These are phyloP conservation scores for Lachancea fermentati DNA, from an alignment of 805 yeast species.

Conservation along the genomic window DNA sequence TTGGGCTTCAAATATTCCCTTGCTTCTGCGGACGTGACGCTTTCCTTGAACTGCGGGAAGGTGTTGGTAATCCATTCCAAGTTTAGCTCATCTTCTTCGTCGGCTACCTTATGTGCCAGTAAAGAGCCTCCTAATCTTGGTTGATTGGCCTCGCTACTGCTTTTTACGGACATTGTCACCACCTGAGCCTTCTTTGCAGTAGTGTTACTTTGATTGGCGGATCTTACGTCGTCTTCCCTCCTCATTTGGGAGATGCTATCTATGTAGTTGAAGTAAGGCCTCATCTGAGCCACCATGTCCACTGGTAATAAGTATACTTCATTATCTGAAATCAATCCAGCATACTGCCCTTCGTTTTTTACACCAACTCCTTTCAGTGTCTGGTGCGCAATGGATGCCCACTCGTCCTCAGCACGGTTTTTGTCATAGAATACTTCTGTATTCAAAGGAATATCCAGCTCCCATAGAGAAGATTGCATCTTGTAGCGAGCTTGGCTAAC, in stretches of 20 bases:
- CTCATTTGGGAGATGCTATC: slow-evolving; percentile 51
- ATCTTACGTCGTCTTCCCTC: slow-evolving; percentile 38
- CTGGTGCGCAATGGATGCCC: slow-evolving; percentile 60
- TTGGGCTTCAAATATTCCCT: slow-evolving; percentile 22
- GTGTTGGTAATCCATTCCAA: slow-evolving; percentile 43
- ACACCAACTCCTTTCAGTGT: slow-evolving; percentile 66
- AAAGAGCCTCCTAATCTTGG: slow-evolving; percentile 66
- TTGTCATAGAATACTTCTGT: slow-evolving; percentile 63
- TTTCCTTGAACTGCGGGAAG: slow-evolving; percentile 26
- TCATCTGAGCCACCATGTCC: slow-evolving; percentile 63
- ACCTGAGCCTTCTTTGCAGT: slow-evolving; percentile 47
- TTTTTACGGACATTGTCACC: slow-evolving; percentile 72
- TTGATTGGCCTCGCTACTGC: slow-evolving; percentile 50
- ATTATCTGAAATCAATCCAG: slow-evolving; percentile 40
- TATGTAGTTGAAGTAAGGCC: slow-evolving; percentile 77
- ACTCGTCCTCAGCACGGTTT: slow-evolving; percentile 49
- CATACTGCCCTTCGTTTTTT: slow-evolving; percentile 46
- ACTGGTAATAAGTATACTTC: slow-evolving; percentile 62
- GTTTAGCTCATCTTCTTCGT: slow-evolving; percentile 48
- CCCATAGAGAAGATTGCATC: slow-evolving; percentile 56
- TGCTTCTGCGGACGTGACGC: slow-evolving; percentile 19
- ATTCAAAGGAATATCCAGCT: slow-evolving; percentile 71
- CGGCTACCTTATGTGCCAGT: slow-evolving; percentile 54
- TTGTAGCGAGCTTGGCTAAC: slow-evolving; percentile 50
- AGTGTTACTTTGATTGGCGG: slow-evolving; percentile 35